A percentile compares a stretch with the other conserved stretches of the same genome.
Evolutionary conservation across 257 asterid genomes (phyloP).

Genomic region (Parsonsia alboflavescens): DNA sequence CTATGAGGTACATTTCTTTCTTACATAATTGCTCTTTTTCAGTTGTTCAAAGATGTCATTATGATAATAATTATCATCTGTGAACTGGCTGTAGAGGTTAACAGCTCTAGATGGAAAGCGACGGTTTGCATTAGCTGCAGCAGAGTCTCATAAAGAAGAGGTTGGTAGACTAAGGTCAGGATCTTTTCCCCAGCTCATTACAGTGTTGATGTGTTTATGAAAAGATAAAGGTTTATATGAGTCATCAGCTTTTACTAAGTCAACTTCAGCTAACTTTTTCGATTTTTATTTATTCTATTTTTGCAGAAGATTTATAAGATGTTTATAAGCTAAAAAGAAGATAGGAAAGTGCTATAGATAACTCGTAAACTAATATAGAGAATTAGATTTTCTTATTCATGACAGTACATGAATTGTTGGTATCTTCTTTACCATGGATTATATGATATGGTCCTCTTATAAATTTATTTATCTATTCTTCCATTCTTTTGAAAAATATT

Average conservation of each 20-base stretch:
- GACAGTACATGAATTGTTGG: background rate
- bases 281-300: background rate
- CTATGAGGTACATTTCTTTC: slow-evolving; percentile 55
- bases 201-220: background rate
- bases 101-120: slow-evolving; percentile 98
- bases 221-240: background rate
- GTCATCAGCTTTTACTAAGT: background rate
- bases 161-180: slow-evolving; percentile 94
- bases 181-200: slow-evolving; percentile 9
- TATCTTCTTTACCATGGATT: background rate
- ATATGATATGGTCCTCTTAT: background rate
- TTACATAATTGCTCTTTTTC: background rate
- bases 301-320: background rate
- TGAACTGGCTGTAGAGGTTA: slow-evolving; percentile 50
- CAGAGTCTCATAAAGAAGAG: slow-evolving; percentile 97
- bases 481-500: background rate
- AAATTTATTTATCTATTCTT: background rate
- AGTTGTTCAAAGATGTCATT: background rate
- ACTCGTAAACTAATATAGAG: background rate
- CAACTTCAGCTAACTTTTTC: background rate
- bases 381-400: background rate
- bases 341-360: background rate
- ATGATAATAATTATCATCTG: background rate
- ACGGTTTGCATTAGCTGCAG: slow-evolving; percentile 95
- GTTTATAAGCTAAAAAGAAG: background rate